phyloP scores from a whole-genome alignment of 139 green algal genomes.

The Chlamydomonas incerta region DNA sequence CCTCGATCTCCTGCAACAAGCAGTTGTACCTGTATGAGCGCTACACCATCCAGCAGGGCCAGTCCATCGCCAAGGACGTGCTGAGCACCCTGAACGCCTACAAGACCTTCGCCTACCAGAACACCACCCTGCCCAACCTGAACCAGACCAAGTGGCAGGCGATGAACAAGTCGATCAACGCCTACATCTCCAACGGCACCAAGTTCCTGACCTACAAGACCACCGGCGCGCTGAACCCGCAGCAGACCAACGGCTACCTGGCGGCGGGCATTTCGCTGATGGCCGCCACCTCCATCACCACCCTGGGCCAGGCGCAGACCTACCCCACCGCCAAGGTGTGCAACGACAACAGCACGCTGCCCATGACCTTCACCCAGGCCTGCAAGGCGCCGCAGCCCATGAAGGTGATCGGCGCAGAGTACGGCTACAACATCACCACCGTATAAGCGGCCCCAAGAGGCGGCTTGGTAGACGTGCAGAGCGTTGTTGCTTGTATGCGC shows the following conservation, averaged over 20 bases:
- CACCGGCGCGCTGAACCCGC: background rate
- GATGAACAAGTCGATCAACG: background rate
- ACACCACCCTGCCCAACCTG: background rate
- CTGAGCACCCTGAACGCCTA: background rate
- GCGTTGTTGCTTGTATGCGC: too few species aligned
- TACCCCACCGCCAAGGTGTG: too few species aligned
- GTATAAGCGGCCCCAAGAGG: too few species aligned
- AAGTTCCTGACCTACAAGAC: background rate
- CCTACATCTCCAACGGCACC: background rate
- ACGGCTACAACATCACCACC: too few species aligned
- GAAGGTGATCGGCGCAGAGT: too few species aligned
- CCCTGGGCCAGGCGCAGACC: too few species aligned
- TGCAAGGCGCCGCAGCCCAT: too few species aligned
- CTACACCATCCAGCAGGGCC: background rate
- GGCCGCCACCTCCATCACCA: too few species aligned
- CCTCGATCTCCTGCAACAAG: background rate
- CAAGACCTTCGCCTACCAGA: background rate
- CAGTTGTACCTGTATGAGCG: background rate
- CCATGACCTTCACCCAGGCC: too few species aligned
- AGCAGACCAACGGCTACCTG: background rate
- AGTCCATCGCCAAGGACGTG: constrained; percentile 5
- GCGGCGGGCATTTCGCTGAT: too few species aligned
- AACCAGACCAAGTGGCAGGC: background rate
- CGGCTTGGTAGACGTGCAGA: too few species aligned
- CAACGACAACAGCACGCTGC: too few species aligned